Evolutionary conservation across 2,329 filamentous ascomycete genomes (phyloP).

Genomic region (Aspergillus aculeatinus): DNA sequence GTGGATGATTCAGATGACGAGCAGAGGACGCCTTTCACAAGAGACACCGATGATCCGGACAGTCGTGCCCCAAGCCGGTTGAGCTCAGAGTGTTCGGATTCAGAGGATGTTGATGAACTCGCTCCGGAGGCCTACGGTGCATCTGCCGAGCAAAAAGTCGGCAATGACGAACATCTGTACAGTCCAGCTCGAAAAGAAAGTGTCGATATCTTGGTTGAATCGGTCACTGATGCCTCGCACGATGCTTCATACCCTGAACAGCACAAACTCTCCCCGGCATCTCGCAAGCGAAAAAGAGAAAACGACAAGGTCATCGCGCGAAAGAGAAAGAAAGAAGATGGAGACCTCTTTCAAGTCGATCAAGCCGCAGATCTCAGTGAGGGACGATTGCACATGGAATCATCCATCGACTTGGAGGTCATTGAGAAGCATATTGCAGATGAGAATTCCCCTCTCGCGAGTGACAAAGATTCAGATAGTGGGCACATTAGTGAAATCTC

Average conservation of each 20-base stretch:
- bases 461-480: not conserved
- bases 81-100: conserved; percentile 54
- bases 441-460: not conserved
- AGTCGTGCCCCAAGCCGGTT: conserved; percentile 75
- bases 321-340: conserved; percentile 81
- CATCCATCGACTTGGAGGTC: not conserved
- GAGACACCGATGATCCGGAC: conserved; percentile 82
- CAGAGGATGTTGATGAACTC: conserved; percentile 47
- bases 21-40: conserved; percentile 61
- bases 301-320: conserved; percentile 67
- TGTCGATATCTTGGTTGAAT: not conserved
- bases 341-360: conserved; percentile 70
- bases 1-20: conserved; percentile 89
- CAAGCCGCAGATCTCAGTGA: not conserved
- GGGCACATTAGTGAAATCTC: not conserved
- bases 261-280: conserved; percentile 54
- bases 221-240: conserved; percentile 20
- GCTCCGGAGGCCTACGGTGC: conserved; percentile 27
- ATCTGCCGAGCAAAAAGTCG: conserved; percentile 17
- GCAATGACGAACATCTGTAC: conserved; percentile 4
- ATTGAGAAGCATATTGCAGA: not conserved
- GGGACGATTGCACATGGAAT: not conserved
- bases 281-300: conserved; percentile 73
- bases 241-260: conserved; percentile 30
- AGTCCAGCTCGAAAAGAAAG: not conserved